A percentile compares a stretch with the other conserved stretches of the same genome.
Evolutionary conservation across 495 filamentous ascomycete species (phyloP).

Genomic region (Pyrenula aspistea): DNA sequence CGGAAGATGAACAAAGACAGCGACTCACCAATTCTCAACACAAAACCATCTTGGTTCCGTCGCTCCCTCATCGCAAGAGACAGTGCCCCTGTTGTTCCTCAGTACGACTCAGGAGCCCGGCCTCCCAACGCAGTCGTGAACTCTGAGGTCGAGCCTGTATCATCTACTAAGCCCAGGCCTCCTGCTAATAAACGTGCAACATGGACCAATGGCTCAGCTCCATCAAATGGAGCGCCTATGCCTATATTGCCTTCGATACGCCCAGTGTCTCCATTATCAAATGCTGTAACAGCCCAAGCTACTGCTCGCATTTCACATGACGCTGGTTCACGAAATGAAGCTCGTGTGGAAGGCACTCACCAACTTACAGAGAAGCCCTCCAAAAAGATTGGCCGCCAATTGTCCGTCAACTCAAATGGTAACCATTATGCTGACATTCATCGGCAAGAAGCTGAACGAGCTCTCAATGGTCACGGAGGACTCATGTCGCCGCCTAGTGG

Average conservation of each 20-base stretch:
- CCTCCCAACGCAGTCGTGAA: constrained; percentile 40
- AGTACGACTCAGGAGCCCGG: constrained; percentile 21
- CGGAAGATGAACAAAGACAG: constrained; percentile 50
- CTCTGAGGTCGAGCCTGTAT: constrained; percentile 28
- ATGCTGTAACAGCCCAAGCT: constrained; percentile 84
- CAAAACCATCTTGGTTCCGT: constrained; percentile 92
- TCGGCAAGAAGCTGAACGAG: constrained; percentile 81
- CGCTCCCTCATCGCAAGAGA: constrained; percentile 73
- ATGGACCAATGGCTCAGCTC: constrained; percentile 57
- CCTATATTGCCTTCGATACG: constrained; percentile 93
- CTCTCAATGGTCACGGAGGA: constrained; percentile 70
- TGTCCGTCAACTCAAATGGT: constrained; percentile 88
- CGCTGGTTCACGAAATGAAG: constrained; percentile 15
- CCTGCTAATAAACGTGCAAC: constrained; percentile 65
- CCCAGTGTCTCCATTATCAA: constrained; percentile 86
- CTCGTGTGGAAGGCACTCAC: constrained; percentile 21
- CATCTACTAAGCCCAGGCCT: constrained; percentile 44
- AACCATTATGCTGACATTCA: constrained; percentile 84
- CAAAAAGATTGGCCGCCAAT: constrained; percentile 91
- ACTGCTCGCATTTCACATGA: constrained; percentile 27
- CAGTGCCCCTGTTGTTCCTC: constrained; percentile 34
- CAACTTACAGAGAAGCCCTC: constrained; percentile 44
- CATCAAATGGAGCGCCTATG: constrained; percentile 82
- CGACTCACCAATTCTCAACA: constrained; percentile 56
- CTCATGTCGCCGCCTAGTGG: constrained; percentile 50